A percentile compares a stretch with the other conserved stretches of the same genome.
phyloP scores from a whole-genome alignment of 257 asterid species.

The Galeopsis tetrahit region DNA sequence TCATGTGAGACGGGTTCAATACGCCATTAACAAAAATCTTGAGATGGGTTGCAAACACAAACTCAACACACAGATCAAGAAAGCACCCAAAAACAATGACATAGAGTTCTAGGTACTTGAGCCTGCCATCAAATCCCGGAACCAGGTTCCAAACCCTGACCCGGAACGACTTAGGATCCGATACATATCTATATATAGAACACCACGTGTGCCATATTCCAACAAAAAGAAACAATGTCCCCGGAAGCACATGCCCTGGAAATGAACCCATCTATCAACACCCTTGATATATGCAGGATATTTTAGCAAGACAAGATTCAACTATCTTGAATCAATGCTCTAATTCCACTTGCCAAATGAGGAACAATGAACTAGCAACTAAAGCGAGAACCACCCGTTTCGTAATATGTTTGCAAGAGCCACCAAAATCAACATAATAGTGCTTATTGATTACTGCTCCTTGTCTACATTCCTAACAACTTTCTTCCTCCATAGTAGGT shows the following conservation, averaged over 20 bases:
- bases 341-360: neutral
- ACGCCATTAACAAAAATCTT: slow-evolving; percentile 73
- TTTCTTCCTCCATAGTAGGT: neutral
- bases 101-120: slow-evolving; percentile 88
- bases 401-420: slow-evolving; percentile 10
- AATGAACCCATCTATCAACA: slow-evolving; percentile 75
- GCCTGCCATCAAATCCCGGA: slow-evolving; percentile 65
- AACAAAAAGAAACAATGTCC: slow-evolving; percentile 79
- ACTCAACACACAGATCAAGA: slow-evolving; percentile 85
- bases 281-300: neutral
- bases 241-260: slow-evolving; percentile 89
- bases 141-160: slow-evolving; percentile 92
- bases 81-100: slow-evolving; percentile 78
- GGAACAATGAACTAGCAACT: neutral
- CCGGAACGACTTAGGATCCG: slow-evolving; percentile 66
- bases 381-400: slow-evolving; percentile 19
- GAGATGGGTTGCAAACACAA: slow-evolving; percentile 79
- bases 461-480: slow-evolving; percentile 19
- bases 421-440: slow-evolving; percentile 6
- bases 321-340: neutral
- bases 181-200: slow-evolving; percentile 62
- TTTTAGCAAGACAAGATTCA: neutral
- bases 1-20: slow-evolving; percentile 80
- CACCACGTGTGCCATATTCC: slow-evolving; percentile 95
- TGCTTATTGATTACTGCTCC: neutral